These are phyloP conservation scores for Talaromyces liani DNA, from an alignment of 495 filamentous ascomycete genomes.

Conservation along the genomic window DNA sequence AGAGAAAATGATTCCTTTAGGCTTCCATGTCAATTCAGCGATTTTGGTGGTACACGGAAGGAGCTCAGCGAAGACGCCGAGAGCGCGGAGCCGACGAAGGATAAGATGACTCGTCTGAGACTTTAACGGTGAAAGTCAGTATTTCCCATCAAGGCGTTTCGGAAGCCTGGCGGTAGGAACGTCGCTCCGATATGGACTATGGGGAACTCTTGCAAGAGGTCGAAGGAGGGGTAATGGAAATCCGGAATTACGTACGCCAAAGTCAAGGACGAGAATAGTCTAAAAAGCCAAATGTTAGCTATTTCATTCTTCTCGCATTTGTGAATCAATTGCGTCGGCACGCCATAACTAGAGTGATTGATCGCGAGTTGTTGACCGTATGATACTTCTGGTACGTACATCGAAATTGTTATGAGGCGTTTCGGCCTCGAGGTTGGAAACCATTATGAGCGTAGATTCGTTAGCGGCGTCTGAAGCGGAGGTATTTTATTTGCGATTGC, in stretches of 20 bases:
- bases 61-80: conserved; percentile 89
- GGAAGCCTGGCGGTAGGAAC: no score
- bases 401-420: neutral
- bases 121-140: neutral
- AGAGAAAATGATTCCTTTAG: conserved; percentile 74
- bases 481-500: neutral
- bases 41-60: conserved; percentile 87
- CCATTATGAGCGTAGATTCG: neutral
- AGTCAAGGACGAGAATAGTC: neutral
- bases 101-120: conserved; percentile 69
- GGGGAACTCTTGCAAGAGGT: neutral
- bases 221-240: neutral
- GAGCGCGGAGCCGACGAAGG: conserved; percentile 63
- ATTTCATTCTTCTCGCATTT: neutral
- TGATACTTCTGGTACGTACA: neutral
- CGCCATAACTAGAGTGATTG: neutral
- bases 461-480: no score
- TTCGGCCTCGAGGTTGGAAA: neutral
- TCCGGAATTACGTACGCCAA: neutral
- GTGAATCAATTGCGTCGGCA: neutral
- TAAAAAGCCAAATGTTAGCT: neutral
- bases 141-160: neutral
- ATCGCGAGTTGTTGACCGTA: neutral
- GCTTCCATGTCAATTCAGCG: conserved; percentile 67
- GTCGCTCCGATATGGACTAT: neutral